These are phyloP conservation scores for Xylaria sp. DNA, from an alignment of 495 filamentous ascomycete species.

Conservation along the genomic window DNA sequence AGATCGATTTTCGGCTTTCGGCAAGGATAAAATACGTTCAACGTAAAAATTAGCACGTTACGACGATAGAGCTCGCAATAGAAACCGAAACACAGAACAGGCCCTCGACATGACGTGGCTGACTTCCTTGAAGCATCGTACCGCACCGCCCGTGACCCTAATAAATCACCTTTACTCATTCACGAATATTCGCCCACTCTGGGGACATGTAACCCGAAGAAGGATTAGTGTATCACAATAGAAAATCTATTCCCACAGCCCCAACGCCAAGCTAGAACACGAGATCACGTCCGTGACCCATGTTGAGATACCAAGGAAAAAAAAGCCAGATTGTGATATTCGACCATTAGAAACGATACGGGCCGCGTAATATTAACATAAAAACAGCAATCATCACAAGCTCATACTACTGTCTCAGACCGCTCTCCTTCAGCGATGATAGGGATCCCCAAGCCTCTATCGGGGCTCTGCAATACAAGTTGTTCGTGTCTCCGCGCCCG, in stretches of 20 bases:
- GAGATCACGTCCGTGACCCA: background rate
- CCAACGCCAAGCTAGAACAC: constrained; percentile 10
- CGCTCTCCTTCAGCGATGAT: constrained; percentile 89
- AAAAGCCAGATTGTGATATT: background rate
- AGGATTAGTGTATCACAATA: background rate
- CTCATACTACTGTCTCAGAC: constrained; percentile 82
- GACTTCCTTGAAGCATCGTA: too few relatives aligned
- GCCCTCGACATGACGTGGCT: too few relatives aligned
- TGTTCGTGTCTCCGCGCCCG: constrained; percentile 88
- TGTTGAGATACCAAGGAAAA: background rate
- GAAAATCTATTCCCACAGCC: background rate
- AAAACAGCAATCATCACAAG: background rate
- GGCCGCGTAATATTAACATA: background rate
- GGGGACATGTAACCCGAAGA: background rate
- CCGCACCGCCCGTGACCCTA: background rate
- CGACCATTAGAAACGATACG: background rate
- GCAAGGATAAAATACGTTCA: background rate
- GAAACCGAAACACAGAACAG: background rate
- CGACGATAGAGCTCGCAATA: background rate
- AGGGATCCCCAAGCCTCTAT: constrained; percentile 83
- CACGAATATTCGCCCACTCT: background rate
- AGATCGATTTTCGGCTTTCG: background rate
- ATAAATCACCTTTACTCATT: background rate
- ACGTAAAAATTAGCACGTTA: background rate
- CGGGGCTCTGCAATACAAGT: constrained; percentile 91